Evolutionary conservation across 2,329 filamentous ascomycete genomes (phyloP).

Genomic region (Aureobasidium sp.): DNA sequence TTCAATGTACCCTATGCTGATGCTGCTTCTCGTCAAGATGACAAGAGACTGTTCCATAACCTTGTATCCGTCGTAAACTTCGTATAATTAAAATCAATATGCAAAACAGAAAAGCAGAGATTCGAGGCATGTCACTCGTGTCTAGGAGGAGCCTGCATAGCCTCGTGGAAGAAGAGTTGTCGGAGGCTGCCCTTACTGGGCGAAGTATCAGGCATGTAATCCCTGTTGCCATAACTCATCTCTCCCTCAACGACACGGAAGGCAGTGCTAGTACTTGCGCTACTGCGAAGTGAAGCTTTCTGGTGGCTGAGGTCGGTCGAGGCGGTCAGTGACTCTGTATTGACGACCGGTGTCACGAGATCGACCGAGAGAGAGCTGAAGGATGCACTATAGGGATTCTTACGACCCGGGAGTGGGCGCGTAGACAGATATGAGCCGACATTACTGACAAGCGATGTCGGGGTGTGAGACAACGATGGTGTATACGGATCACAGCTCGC

Average conservation of each 20-base stretch:
- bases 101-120: background rate
- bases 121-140: background rate
- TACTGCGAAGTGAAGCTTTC: conserved; percentile 28
- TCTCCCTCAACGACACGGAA: conserved; percentile 26
- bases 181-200: conserved; percentile 25
- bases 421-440: conserved; percentile 36
- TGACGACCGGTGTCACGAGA: conserved; percentile 36
- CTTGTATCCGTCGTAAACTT: background rate
- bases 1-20: background rate
- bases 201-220: conserved; percentile 8
- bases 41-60: background rate
- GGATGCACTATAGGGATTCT: conserved; percentile 33
- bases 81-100: conserved; percentile 2
- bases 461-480: conserved; percentile 41
- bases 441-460: conserved; percentile 38
- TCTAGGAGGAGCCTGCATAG: conserved; percentile 25
- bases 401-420: conserved; percentile 34
- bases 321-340: conserved; percentile 22
- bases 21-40: background rate
- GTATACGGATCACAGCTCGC: conserved; percentile 12
- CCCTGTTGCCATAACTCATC: conserved; percentile 23
- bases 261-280: conserved; percentile 26
- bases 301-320: conserved; percentile 22
- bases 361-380: conserved; percentile 37
- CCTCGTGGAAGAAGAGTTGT: conserved; percentile 30